Evolutionary conservation across 352 stramenopile genomes (phyloP).

Genomic region (Pilasporangium apinafurcum): DNA sequence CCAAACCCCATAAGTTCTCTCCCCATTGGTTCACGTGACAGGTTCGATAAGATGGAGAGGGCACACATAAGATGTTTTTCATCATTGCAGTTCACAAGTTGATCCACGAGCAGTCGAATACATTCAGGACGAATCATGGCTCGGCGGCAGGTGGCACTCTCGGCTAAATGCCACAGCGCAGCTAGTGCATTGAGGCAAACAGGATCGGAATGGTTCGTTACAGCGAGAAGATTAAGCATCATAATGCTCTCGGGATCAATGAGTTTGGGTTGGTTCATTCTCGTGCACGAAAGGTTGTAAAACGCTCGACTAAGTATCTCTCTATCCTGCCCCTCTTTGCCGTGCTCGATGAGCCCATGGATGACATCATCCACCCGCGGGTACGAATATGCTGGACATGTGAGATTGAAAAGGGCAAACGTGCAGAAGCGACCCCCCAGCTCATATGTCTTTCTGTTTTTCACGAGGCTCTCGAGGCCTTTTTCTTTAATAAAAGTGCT

Average conservation of each 20-base stretch:
- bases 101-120: conserved; percentile 34
- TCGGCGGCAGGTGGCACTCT: conserved; percentile 39
- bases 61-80: conserved; percentile 34
- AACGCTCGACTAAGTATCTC: conserved; percentile 44
- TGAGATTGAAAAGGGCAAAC: conserved; percentile 64
- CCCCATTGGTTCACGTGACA: conserved; percentile 12
- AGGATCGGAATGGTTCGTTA: conserved; percentile 10
- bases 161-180: conserved; percentile 35
- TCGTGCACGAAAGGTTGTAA: conserved; percentile 63
- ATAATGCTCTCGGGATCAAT: conserved; percentile 37
- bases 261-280: conserved; percentile 62
- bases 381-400: conserved; percentile 59
- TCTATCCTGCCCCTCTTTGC: conserved; percentile 27
- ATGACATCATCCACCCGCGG: conserved; percentile 61
- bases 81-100: conserved; percentile 19
- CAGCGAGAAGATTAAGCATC: conserved; percentile 27
- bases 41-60: conserved; percentile 25
- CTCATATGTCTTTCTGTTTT: conserved; percentile 30
- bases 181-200: conserved; percentile 28
- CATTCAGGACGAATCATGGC: conserved; percentile 39
- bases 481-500: conserved; percentile 69
- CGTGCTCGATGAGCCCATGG: conserved; percentile 46
- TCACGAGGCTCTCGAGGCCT: conserved; percentile 49
- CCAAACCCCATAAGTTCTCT: conserved; percentile 34
- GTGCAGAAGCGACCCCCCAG: conserved; percentile 31